Evolutionary conservation across 2,329 filamentous ascomycete genomes (phyloP).

Genomic region (Aspergillus brunneoviolaceus): DNA sequence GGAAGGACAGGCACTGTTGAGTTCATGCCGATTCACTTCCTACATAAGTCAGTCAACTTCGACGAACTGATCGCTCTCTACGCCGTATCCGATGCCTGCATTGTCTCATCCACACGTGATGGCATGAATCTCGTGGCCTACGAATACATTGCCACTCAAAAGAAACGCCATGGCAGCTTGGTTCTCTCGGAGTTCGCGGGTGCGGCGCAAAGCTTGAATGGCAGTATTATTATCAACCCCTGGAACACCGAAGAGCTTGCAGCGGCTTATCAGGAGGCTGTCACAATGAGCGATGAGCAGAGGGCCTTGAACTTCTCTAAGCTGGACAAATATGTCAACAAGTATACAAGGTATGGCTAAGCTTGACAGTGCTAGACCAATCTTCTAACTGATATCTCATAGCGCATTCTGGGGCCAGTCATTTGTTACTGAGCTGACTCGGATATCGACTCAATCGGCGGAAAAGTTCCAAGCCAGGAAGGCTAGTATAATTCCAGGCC

Average conservation of each 20-base stretch:
- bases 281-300: conserved; percentile 91
- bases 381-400: conserved; percentile 22
- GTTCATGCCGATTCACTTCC: conserved; percentile 98
- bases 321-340: conserved; percentile 91
- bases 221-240: conserved; percentile 91
- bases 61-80: conserved; percentile 94
- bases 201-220: conserved; percentile 90
- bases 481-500: conserved; percentile 14
- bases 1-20: conserved; percentile 72
- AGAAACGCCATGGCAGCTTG: conserved; percentile 86
- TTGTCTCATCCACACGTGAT: conserved; percentile 93
- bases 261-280: conserved; percentile 90
- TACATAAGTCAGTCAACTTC: conserved; percentile 93
- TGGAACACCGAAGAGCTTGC: conserved; percentile 98
- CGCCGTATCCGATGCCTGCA: conserved; percentile 84
- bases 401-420: conserved; percentile 94
- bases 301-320: conserved; percentile 85
- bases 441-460: conserved; percentile 50
- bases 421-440: conserved; percentile 79
- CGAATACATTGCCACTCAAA: conserved; percentile 94
- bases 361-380: not conserved
- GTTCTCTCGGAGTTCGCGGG: conserved; percentile 96
- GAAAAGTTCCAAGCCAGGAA: conserved; percentile 39
- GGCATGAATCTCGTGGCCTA: conserved; percentile 99
- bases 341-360: conserved; percentile 73